Percentiles rank a stretch among this genome's conserved stretches.
These are phyloP conservation scores for Guadua angustifolia DNA, from an alignment of 176 grass and related monocot genomes.

Conservation along the genomic window DNA sequence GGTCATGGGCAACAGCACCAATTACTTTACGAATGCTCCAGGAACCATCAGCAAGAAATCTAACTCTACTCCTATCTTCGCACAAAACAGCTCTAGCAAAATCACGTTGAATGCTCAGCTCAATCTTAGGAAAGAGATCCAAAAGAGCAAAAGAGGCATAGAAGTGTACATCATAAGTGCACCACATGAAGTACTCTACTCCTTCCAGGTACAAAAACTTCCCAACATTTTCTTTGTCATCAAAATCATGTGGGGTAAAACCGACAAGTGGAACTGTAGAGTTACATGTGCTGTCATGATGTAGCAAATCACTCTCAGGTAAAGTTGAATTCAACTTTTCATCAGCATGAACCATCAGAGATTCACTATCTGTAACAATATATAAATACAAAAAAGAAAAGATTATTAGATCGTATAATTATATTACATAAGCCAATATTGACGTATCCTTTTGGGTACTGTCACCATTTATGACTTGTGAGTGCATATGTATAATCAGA, in stretches of 20 bases:
- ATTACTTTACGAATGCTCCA: slow-evolving; percentile 88
- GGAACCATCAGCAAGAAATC: slow-evolving; percentile 86
- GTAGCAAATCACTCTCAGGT: slow-evolving; percentile 36
- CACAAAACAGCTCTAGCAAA: slow-evolving; percentile 86
- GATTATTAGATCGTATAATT: background rate
- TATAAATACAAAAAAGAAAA: slow-evolving; percentile 16
- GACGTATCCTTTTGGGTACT: background rate
- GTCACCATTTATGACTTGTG: background rate
- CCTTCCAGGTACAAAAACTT: slow-evolving; percentile 95
- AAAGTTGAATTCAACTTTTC: slow-evolving; percentile 41
- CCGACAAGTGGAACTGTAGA: slow-evolving; percentile 42
- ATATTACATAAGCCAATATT: background rate
- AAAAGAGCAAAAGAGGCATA: slow-evolving; percentile 96
- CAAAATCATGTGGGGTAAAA: slow-evolving; percentile 36
- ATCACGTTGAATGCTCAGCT: slow-evolving; percentile 89
- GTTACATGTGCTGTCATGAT: slow-evolving; percentile 24
- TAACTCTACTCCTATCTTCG: slow-evolving; percentile 85
- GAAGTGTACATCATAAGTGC: slow-evolving; percentile 95
- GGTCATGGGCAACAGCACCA: slow-evolving; percentile 94
- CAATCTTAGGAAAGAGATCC: slow-evolving; percentile 93
- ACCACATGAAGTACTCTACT: slow-evolving; percentile 98
- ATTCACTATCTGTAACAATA: slow-evolving; percentile 67
- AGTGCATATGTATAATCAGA: slow-evolving; percentile 30
- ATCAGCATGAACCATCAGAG: slow-evolving; percentile 22
- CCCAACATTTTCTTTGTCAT: slow-evolving; percentile 77